These are phyloP conservation scores for Xerocomus cyaneibrunnescens DNA, from an alignment of 1,284 basidiomycete genomes.

Conservation along the genomic window DNA sequence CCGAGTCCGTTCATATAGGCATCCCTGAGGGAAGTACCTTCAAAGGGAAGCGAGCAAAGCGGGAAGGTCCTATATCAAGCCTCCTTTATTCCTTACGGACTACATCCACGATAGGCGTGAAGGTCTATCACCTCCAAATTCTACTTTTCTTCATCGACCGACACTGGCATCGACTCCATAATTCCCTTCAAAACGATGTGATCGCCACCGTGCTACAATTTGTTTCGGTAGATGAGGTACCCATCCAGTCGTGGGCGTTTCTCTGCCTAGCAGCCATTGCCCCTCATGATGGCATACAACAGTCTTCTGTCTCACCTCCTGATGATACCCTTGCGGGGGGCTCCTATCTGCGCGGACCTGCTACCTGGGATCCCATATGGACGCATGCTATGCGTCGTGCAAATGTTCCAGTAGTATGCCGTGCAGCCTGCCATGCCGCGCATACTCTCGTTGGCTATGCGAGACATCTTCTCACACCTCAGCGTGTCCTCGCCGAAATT, in stretches of 20 bases:
- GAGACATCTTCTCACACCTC: constrained; percentile 49
- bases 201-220: constrained; percentile 56
- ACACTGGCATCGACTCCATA: constrained; percentile 66
- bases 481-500: constrained; percentile 65
- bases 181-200: constrained; percentile 55
- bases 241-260: constrained; percentile 80
- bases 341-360: constrained; percentile 19
- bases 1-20: constrained; percentile 54
- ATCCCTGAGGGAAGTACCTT: constrained; percentile 22
- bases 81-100: constrained; percentile 54
- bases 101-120: constrained; percentile 33
- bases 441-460: constrained; percentile 49
- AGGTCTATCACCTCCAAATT: constrained; percentile 67
- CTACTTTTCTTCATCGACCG: constrained; percentile 83
- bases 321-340: neutral
- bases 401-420: constrained; percentile 62
- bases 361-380: constrained; percentile 79
- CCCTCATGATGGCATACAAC: constrained; percentile 41
- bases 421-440: constrained; percentile 81
- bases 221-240: constrained; percentile 62
- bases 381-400: constrained; percentile 75
- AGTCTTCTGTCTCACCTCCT: constrained; percentile 5
- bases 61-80: constrained; percentile 58
- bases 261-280: constrained; percentile 74
- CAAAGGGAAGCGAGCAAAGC: constrained; percentile 49